phyloP scores from a whole-genome alignment of 2,329 filamentous ascomycete genomes.

The Aspergillus cejpii region DNA sequence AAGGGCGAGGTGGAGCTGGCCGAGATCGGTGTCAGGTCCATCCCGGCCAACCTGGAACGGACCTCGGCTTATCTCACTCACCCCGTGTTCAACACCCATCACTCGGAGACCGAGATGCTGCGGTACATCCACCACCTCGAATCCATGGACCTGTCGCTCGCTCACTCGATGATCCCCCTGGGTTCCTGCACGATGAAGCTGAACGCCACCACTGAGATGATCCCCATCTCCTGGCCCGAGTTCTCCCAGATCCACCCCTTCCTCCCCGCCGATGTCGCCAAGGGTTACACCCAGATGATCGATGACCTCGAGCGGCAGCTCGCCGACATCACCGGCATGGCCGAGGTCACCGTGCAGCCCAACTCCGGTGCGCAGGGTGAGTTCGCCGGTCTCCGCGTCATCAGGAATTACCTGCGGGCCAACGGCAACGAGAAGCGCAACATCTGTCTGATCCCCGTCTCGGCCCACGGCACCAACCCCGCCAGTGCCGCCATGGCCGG shows the following conservation, averaged over 20 bases:
- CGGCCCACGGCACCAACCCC: slow-evolving; percentile 92
- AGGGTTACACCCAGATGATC: slow-evolving; percentile 66
- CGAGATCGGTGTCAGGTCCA: slow-evolving; percentile 36
- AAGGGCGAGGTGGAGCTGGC: slow-evolving; percentile 30
- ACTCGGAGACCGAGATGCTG: slow-evolving; percentile 89
- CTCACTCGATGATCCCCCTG: slow-evolving; percentile 95
- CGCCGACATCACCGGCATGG: slow-evolving; percentile 78
- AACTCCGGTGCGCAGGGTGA: slow-evolving; percentile 96
- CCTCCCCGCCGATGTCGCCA: slow-evolving; percentile 55
- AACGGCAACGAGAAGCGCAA: slow-evolving; percentile 63
- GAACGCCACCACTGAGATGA: slow-evolving; percentile 90
- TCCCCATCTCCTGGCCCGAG: slow-evolving; percentile 68
- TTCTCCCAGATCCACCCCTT: slow-evolving; percentile 80
- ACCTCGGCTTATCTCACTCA: slow-evolving; percentile 74
- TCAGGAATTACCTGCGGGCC: slow-evolving; percentile 73
- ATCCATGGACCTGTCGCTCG: slow-evolving; percentile 87
- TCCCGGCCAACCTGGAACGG: slow-evolving; percentile 56
- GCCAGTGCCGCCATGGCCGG: slow-evolving; percentile 93
- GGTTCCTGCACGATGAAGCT: slow-evolving; percentile 99
- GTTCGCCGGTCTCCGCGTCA: slow-evolving; percentile 81
- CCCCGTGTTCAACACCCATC: slow-evolving; percentile 88
- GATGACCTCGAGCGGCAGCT: slow-evolving; percentile 68
- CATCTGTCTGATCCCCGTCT: slow-evolving; percentile 89
- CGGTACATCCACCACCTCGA: slow-evolving; percentile 90
- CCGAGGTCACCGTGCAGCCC: slow-evolving; percentile 81